Evolutionary conservation across 192 early-diverging fungal species (phyloP).

Genomic region (Podila minutissima): DNA sequence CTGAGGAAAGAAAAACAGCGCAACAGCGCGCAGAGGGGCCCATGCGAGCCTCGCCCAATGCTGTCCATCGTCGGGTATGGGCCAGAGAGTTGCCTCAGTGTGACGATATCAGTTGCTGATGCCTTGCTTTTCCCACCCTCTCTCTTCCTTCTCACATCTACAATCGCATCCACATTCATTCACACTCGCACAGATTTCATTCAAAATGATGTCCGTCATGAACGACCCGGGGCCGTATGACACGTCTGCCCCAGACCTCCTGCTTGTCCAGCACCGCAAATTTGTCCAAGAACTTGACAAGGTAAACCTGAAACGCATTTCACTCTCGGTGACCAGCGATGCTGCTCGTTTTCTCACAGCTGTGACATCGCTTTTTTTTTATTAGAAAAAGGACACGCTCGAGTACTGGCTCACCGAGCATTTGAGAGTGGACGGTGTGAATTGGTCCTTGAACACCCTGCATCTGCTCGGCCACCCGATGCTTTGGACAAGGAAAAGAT

Average conservation of each 20-base stretch:
- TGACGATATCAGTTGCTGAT: too few relatives aligned
- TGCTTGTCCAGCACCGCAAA: conserved; percentile 72
- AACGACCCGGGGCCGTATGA: neutral
- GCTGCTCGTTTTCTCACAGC: too few relatives aligned
- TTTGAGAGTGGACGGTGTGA: conserved; percentile 89
- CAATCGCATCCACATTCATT: neutral
- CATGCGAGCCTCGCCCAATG: too few relatives aligned
- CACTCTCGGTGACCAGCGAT: too few relatives aligned
- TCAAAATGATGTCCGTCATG: conserved; percentile 5
- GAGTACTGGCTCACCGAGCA: conserved; percentile 97
- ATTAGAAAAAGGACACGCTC: conserved; percentile 80
- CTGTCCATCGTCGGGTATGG: too few relatives aligned
- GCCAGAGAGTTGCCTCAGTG: too few relatives aligned
- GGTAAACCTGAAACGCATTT: conserved; percentile 11
- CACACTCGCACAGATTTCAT: neutral
- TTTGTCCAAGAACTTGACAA: conserved; percentile 77
- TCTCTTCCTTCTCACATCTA: neutral
- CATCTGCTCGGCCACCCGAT: conserved; percentile 72
- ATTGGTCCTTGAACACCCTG: conserved; percentile 92
- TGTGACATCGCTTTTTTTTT: neutral
- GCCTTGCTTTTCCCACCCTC: neutral
- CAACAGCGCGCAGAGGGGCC: too few relatives aligned
- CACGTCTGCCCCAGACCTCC: conserved; percentile 40
- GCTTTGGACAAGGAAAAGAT: conserved; percentile 77
- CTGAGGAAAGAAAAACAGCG: too few relatives aligned